Conservation (phyloP, 2,329 filamentous ascomycete species). For the Grosmannia penicillata region DNA sequence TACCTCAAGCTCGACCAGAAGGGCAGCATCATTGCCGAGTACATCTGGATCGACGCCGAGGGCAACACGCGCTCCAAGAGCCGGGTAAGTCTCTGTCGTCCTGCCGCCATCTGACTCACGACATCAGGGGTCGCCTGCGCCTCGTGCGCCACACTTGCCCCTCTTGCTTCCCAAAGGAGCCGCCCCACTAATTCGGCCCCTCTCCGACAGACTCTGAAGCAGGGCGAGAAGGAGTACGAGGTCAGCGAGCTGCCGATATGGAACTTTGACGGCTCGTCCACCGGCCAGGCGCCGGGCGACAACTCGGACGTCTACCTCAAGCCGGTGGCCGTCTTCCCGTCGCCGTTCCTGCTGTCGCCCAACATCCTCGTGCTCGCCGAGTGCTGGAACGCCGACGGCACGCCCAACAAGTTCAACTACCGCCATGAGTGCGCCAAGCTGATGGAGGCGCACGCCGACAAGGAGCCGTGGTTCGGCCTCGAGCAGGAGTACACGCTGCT, state of each 20-base stretch:
- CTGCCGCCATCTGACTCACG: too few species aligned
- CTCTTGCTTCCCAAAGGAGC: not conserved
- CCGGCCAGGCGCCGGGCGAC: constrained; percentile 59
- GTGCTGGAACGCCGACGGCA: constrained; percentile 88
- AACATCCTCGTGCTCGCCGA: constrained; percentile 92
- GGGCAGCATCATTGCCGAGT: constrained; percentile 62
- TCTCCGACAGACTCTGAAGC: constrained; percentile 10
- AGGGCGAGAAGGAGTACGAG: constrained; percentile 11
- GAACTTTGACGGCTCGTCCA: constrained; percentile 69
- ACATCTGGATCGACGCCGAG: constrained; percentile 64
- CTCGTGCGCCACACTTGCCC: too few species aligned
- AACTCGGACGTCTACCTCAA: constrained; percentile 53
- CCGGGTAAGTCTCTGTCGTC: constrained; percentile 86
- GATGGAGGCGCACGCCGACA: constrained; percentile 72
- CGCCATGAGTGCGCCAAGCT: constrained; percentile 81
- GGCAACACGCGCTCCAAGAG: constrained; percentile 88
- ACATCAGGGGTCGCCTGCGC: too few species aligned
- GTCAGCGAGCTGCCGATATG: constrained; percentile 53
- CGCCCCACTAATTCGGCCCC: not conserved
- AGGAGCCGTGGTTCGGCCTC: constrained; percentile 92
- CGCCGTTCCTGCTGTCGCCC: constrained; percentile 56
- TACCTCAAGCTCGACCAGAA: constrained; percentile 85
- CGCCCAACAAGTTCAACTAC: constrained; percentile 97
- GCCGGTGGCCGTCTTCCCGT: constrained; percentile 49
- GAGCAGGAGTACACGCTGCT: constrained; percentile 97